Conservation (phyloP, 2,329 filamentous ascomycete genomes). For the Corynespora cassiicola region DNA sequence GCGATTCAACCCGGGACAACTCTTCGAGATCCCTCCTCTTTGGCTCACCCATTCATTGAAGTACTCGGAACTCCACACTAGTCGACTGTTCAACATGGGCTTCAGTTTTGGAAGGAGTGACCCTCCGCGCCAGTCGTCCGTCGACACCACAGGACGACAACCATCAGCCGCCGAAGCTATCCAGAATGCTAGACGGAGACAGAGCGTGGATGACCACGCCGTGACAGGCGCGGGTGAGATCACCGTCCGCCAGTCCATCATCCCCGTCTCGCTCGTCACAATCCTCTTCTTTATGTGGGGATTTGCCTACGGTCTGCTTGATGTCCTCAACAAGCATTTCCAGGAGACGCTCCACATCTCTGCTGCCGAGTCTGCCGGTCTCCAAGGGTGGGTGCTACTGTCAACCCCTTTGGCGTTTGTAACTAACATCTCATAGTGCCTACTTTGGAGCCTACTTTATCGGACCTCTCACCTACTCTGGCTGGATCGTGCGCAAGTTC, state of each 20-base stretch:
- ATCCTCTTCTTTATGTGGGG: conserved; percentile 86
- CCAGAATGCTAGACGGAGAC: conserved; percentile 15
- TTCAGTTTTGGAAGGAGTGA: conserved; percentile 17
- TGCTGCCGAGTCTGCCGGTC: conserved; percentile 50
- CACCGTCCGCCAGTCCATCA: conserved; percentile 67
- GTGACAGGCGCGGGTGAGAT: conserved; percentile 41
- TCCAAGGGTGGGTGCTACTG: conserved; percentile 16
- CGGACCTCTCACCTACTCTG: conserved; percentile 49
- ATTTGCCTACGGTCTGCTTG: conserved; percentile 72
- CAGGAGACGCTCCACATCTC: conserved; percentile 42
- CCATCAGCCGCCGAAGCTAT: conserved; percentile 28
- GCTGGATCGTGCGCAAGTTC: conserved; percentile 71
- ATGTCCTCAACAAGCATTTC: conserved; percentile 48
- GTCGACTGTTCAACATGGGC: conserved; percentile 8
- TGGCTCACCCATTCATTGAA: neutral
- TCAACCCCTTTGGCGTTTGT: neutral
- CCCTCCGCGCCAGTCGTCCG: conserved; percentile 5
- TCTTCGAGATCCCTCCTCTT: no score
- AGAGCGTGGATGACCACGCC: conserved; percentile 25
- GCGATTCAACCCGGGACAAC: conserved; percentile 1
- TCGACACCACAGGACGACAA: conserved; percentile 17
- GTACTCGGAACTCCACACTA: neutral
- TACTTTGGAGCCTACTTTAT: conserved; percentile 52
- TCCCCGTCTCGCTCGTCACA: conserved; percentile 74
- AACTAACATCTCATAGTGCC: conserved; percentile 36